phyloP scores from a whole-genome alignment of 306 rosid genomes.

The Fragaria iinumae region DNA sequence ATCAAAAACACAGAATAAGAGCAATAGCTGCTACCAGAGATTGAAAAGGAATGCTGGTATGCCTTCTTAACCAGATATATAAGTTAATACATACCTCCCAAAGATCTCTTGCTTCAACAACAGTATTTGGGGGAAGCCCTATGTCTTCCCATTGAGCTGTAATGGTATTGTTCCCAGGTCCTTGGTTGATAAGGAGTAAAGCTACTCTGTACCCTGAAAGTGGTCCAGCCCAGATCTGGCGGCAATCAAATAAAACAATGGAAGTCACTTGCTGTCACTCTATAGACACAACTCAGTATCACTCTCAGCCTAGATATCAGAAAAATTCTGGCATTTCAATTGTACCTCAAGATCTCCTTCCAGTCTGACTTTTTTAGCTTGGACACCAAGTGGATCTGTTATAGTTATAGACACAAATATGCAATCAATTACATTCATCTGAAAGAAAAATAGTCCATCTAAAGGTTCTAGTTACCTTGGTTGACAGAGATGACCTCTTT shows the following conservation, averaged over 20 bases:
- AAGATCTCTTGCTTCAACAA: conserved; percentile 77
- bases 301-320: neutral
- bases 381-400: conserved; percentile 77
- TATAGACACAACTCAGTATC: neutral
- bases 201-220: conserved; percentile 72
- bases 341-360: conserved; percentile 84
- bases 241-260: neutral
- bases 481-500: conserved; percentile 78
- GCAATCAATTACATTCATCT: neutral
- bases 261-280: neutral
- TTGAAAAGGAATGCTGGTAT: neutral
- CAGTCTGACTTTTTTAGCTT: conserved; percentile 82
- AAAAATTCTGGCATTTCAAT: neutral
- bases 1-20: neutral
- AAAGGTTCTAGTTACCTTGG: conserved; percentile 54
- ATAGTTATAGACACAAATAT: neutral
- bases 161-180: conserved; percentile 29
- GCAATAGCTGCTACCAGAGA: neutral
- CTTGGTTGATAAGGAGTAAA: conserved; percentile 64
- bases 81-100: conserved; percentile 60
- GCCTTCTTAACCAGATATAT: neutral
- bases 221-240: conserved; percentile 94
- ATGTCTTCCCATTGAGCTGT: conserved; percentile 87
- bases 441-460: neutral
- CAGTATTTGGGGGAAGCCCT: conserved; percentile 58